Base-by-base conservation (phyloP, 1,139 yeast species). In the Pneumocystis jirovecii region DNA sequence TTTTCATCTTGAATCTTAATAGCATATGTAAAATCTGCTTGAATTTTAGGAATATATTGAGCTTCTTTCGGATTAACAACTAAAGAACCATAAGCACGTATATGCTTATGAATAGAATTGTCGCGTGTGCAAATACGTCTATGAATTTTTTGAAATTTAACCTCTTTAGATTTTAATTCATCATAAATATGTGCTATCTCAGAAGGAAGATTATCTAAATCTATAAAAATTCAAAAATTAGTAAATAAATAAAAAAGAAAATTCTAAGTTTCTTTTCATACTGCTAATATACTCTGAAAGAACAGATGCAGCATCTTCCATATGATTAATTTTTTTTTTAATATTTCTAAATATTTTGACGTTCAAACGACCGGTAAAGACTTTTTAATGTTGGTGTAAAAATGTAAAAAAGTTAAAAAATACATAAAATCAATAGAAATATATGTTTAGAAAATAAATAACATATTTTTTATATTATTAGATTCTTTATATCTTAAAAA, bases 41-140 rank as follows among this genome's bases (percentile, higher is more conserved):
- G 82, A 6, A 93, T 86, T 71, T 86, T 86, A 57, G 82, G 80
- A 70, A 82, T 82, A 12, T 87, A 73, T 69, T 82, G 86, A 61
- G 79, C 83, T 72, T 93, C 98, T 70, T 89, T 88, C 1, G 97
- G 95, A 74, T 87, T 87, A 69, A 85, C 87, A 1, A 86, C 81
- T 62, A 87, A 76, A 0, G 96, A 86, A 0, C 97, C 97, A 76
- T 89, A 85, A 63, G 89, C 85, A 70, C 86, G 83, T 67, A 90
- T 87, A 73, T 84, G 86, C 74, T 89, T 90, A 73, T 89, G 96
- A 65, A 93, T 78, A 70, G 85, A 89, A 29, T 82, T 79, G 73
- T 93, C 98, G 68, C 87, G 82, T 66, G 84, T 84, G 71, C 83
- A 85, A 69, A 85, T 83, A 71, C 87, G 82, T 73, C 83, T 83